These are phyloP conservation scores for Arthrobotrys sphaeroides DNA, from an alignment of 2,329 filamentous ascomycete species.

Conservation along the genomic window DNA sequence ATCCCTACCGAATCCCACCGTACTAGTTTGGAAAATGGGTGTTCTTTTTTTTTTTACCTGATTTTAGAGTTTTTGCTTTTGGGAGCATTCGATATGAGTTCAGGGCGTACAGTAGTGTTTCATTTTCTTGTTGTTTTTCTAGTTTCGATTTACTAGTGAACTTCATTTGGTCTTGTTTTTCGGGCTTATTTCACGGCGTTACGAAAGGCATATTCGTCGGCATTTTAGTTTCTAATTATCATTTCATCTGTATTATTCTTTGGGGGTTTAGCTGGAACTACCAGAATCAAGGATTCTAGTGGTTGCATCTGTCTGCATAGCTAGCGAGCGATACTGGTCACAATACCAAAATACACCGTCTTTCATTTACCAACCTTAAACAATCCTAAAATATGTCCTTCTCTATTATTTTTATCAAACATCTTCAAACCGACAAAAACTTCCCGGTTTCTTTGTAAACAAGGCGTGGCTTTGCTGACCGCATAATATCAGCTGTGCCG, in stretches of 20 bases:
- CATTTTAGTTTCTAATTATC: neutral
- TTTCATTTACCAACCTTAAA: constrained; percentile 5
- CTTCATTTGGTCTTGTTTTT: constrained; percentile 15
- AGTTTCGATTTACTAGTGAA: constrained; percentile 32
- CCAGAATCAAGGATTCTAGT: constrained; percentile 3
- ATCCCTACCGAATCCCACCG: constrained; percentile 29
- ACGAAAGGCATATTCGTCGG: constrained; percentile 25
- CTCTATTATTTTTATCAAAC: neutral
- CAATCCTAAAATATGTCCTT: neutral
- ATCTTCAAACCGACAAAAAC: neutral
- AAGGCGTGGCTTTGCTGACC: constrained; percentile 43
- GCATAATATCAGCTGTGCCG: constrained; percentile 44
- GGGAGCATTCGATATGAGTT: constrained; percentile 44
- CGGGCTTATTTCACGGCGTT: constrained; percentile 27
- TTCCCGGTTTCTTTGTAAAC: neutral
- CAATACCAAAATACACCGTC: constrained; percentile 12
- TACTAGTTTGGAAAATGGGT: constrained; percentile 28
- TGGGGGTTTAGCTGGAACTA: neutral
- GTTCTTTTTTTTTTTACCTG: neutral
- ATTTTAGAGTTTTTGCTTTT: constrained; percentile 33
- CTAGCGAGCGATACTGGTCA: constrained; percentile 34
- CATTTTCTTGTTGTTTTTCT: constrained; percentile 29
- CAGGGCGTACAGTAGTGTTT: constrained; percentile 35
- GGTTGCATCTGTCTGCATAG: constrained; percentile 30
- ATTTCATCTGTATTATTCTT: constrained; percentile 3